Conservation (phyloP, 371 early-diverging fungal species). For the Nematocida ironsii region DNA sequence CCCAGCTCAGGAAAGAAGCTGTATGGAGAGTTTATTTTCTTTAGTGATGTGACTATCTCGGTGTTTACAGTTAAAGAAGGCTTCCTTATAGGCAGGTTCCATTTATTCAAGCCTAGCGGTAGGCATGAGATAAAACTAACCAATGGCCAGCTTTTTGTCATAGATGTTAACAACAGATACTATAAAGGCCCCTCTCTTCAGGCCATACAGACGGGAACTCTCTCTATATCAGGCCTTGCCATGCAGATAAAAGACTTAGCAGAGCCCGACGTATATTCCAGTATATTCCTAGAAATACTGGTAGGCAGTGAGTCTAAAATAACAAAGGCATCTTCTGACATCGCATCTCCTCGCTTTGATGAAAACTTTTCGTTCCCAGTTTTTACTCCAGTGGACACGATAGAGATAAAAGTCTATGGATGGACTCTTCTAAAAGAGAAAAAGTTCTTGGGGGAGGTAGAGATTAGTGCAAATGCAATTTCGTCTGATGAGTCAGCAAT, state of each 20-base stretch:
- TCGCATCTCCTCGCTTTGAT: background rate
- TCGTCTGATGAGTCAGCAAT: conserved; percentile 2
- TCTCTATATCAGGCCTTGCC: background rate
- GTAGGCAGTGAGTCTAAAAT: background rate
- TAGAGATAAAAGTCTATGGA: conserved; percentile 28
- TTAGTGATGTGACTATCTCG: conserved; percentile 33
- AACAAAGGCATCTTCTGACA: conserved; percentile 10
- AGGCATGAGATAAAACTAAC: conserved; percentile 55
- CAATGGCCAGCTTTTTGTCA: conserved; percentile 42
- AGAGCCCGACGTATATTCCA: conserved; percentile 26
- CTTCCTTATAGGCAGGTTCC: conserved; percentile 51
- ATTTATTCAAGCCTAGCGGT: conserved; percentile 36
- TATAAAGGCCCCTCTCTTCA: background rate
- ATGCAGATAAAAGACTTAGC: conserved; percentile 5
- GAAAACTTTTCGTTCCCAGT: conserved; percentile 31
- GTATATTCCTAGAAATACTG: conserved; percentile 18
- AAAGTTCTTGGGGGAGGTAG: conserved; percentile 40
- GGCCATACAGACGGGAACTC: conserved; percentile 16
- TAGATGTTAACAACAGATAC: conserved; percentile 50
- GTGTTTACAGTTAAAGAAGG: conserved; percentile 55
- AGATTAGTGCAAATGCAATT: conserved; percentile 1
- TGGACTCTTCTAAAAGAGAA: conserved; percentile 53
- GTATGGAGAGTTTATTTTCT: conserved; percentile 48
- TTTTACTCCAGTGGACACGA: conserved; percentile 24
- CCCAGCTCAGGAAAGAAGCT: conserved; percentile 53